These are phyloP conservation scores for Mallotus japonicus DNA, from an alignment of 441 rosid genomes.

Conservation along the genomic window DNA sequence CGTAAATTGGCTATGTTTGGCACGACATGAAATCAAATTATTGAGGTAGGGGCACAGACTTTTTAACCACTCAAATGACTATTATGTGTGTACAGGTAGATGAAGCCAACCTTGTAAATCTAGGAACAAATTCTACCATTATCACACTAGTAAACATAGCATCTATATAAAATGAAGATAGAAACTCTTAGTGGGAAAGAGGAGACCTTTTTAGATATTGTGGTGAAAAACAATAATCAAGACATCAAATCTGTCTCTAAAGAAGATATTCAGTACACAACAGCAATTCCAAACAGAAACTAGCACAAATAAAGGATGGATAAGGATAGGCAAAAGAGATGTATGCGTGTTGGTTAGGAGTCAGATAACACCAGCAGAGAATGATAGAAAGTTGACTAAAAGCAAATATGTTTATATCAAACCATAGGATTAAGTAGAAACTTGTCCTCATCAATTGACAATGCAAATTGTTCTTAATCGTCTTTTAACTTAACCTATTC, in stretches of 20 bases:
- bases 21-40: not conserved
- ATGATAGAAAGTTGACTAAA: conserved; percentile 9
- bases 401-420: not conserved
- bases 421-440: not conserved
- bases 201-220: not conserved
- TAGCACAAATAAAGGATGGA: not conserved
- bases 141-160: too few species aligned
- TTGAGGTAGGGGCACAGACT: not conserved
- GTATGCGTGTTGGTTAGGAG: conserved; percentile 1
- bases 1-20: not conserved
- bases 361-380: conserved; percentile 6
- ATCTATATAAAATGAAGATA: too few species aligned
- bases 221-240: not conserved
- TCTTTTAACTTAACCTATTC: too few species aligned
- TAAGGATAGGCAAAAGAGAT: not conserved
- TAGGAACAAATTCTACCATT: too few species aligned
- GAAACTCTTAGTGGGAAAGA: too few species aligned
- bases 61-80: not conserved
- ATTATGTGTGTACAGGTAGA: not conserved
- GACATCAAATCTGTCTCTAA: not conserved
- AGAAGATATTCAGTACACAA: too few species aligned
- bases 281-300: not conserved
- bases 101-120: not conserved
- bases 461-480: not conserved
- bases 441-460: not conserved